phyloP scores from a whole-genome alignment of 2,329 filamentous ascomycete species.

The Eutypa lata region DNA sequence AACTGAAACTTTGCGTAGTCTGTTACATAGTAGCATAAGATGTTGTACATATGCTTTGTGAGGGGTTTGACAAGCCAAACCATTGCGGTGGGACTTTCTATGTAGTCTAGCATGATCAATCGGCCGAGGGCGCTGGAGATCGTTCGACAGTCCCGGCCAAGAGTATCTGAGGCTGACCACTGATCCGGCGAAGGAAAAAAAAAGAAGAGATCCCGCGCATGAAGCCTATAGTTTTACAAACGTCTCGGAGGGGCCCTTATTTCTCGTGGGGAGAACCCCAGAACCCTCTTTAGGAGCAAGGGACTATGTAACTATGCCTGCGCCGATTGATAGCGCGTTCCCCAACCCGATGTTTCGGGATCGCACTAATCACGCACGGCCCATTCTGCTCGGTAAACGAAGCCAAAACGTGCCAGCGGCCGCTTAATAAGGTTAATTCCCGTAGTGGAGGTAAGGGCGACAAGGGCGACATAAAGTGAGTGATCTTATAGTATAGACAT shows the following conservation, averaged over 20 bases:
- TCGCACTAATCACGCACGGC: constrained; percentile 10
- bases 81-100: too few species aligned
- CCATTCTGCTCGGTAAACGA: too few species aligned
- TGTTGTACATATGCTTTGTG: too few species aligned
- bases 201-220: neutral
- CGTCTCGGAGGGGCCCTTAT: neutral
- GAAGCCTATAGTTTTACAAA: neutral
- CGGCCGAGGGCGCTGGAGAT: too few species aligned
- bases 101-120: too few species aligned
- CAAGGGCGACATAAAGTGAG: neutral
- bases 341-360: constrained; percentile 18
- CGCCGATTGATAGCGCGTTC: constrained; percentile 16
- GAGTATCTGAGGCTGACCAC: neutral
- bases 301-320: neutral
- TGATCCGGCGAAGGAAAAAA: neutral
- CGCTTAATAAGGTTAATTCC: neutral
- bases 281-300: too few species aligned
- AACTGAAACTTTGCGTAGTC: too few species aligned
- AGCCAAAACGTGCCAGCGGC: neutral
- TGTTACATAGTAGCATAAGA: too few species aligned
- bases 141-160: too few species aligned
- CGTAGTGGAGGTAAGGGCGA: neutral
- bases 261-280: neutral
- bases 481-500: neutral
- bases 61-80: too few species aligned